These are phyloP conservation scores for Starmerella apicola DNA, from an alignment of 805 yeast species.

Conservation along the genomic window DNA sequence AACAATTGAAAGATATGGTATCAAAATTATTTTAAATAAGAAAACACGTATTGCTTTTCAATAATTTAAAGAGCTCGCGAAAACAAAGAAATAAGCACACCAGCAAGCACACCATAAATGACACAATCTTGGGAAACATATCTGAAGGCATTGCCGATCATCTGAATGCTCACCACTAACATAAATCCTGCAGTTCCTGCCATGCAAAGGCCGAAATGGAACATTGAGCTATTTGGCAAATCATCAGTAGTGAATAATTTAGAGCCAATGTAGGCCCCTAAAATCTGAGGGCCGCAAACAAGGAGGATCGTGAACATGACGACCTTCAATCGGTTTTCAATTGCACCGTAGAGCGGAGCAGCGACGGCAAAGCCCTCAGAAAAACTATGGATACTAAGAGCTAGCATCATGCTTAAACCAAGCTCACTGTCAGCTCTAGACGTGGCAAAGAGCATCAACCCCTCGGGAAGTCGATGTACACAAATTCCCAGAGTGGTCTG, in stretches of 20 bases:
- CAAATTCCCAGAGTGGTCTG: constrained; percentile 84
- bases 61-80: constrained; percentile 12
- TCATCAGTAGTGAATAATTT: constrained; percentile 41
- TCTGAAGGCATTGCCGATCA: constrained; percentile 71
- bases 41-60: not conserved
- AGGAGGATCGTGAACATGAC: constrained; percentile 50
- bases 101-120: constrained; percentile 46
- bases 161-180: constrained; percentile 66
- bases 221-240: constrained; percentile 27
- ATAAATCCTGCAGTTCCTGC: constrained; percentile 75
- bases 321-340: constrained; percentile 51
- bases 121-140: constrained; percentile 56
- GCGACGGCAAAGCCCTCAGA: constrained; percentile 94
- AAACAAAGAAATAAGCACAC: constrained; percentile 30
- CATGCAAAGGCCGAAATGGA: constrained; percentile 49
- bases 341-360: constrained; percentile 70
- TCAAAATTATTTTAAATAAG: not conserved
- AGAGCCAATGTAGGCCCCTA: constrained; percentile 55
- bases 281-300: constrained; percentile 79
- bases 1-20: not conserved
- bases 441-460: constrained; percentile 76
- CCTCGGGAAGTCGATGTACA: constrained; percentile 89
- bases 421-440: constrained; percentile 51
- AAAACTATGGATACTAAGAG: constrained; percentile 78
- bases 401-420: constrained; percentile 71